Evolutionary conservation across 2,329 filamentous ascomycete species (phyloP), one percentile per base, ranked within the genome.

Genomic region (Diatrype stigma): DNA sequence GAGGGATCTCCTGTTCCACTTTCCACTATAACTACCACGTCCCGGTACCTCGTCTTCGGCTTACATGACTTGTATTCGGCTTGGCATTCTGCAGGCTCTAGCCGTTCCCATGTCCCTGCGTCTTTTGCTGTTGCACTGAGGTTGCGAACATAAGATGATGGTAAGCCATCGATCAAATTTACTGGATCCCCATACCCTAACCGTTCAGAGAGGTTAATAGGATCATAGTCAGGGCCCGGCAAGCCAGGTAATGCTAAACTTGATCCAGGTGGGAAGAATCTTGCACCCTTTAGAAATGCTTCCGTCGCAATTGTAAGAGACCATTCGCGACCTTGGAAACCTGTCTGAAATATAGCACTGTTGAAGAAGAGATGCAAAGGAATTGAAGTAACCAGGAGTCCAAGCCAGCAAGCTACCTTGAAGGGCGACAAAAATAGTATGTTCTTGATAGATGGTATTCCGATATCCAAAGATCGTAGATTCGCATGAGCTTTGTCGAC

Each of bases 381-480:
- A 6, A 47, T 5, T 4, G 37, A 48, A 16, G 3, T 44, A 8
- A 48, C 10, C 8, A 46, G 6, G 1, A 51, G 23, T 2, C 40
- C 6, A 2, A 21, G 17, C 45, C 49, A 51, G 11, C 28, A 26
- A 1, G 6, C 4, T n/a, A 8, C 10, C 45, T 51, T 51, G 14
- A 28, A 30, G 1, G 6, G 7, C 2, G 48, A 46, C 1, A 50
- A 6, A 14, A 40, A 46, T 3, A 10, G 6, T 12, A 73, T 26
- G 49, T 72, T 74, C 1, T 70, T 62, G 2, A 68, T 16, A 48
- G 69, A 73, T 4, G 68, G 60, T 1, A 73, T 56, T 1, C 76
- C 73, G 46, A 75, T 70, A 45, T 73, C 68, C 0, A 76, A 58
- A 68, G 70, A 74, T 12, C 56, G 60, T 2, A 65, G 60, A 38